phyloP scores from a whole-genome alignment of 176 grass and related monocot species.

The Zizania latifolia region DNA sequence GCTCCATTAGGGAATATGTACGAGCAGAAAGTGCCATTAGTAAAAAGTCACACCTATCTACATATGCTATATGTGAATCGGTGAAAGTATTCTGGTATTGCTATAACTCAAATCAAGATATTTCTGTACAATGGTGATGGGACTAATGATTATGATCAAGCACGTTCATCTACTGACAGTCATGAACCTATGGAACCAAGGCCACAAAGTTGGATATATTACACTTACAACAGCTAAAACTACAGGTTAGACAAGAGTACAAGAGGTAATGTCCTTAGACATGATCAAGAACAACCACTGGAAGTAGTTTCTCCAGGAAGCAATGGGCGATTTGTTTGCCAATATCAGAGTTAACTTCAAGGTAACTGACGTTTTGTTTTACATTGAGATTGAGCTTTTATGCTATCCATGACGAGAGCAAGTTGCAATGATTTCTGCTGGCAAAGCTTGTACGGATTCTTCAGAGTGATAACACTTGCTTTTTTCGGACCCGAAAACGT shows the following conservation, averaged over 20 bases:
- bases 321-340: not conserved
- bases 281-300: not conserved
- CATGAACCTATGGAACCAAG: not conserved
- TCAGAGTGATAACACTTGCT: slow-evolving; percentile 50
- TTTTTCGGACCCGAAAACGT: slow-evolving; percentile 40
- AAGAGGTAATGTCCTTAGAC: not conserved
- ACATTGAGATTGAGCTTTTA: not conserved
- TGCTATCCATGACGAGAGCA: slow-evolving; percentile 51
- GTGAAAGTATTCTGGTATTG: too few relatives aligned
- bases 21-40: too few relatives aligned
- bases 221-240: not conserved
- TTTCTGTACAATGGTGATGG: not conserved
- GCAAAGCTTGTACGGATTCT: slow-evolving; percentile 62
- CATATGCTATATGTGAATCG: not conserved
- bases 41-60: not conserved
- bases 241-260: not conserved
- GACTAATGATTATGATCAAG: not conserved
- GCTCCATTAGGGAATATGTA: too few relatives aligned
- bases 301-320: not conserved
- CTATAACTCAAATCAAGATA: not conserved
- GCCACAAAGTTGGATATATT: not conserved
- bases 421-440: slow-evolving; percentile 51
- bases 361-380: not conserved
- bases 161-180: not conserved
- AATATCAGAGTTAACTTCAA: not conserved